Conservation (phyloP, 257 asterid species). For the Lavandula angustifolia region DNA sequence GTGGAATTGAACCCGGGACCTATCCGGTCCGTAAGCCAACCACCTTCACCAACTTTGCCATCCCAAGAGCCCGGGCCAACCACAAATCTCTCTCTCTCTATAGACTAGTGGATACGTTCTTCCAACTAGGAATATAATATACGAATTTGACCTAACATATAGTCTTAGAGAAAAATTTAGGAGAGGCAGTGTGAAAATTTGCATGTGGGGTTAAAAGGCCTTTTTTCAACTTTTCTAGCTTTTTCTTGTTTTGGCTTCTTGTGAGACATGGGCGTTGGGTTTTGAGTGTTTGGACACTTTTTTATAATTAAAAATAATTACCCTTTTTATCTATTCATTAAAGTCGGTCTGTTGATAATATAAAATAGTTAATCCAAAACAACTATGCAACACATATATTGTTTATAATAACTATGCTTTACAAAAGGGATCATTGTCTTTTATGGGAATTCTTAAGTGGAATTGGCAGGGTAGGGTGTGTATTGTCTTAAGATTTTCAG, state of each 20-base stretch:
- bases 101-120: no score
- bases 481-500: neutral
- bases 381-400: no score
- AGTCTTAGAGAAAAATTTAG: no score
- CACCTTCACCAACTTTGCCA: no score
- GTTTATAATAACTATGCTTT: neutral
- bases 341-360: neutral
- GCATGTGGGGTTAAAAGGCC: constrained; percentile 38
- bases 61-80: no score
- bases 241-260: neutral
- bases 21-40: no score
- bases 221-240: constrained; percentile 21
- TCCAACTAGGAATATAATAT: no score
- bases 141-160: no score
- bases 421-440: neutral
- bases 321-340: neutral
- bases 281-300: constrained; percentile 17
- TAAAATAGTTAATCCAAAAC: neutral
- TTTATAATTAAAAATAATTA: neutral
- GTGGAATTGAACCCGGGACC: no score
- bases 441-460: neutral
- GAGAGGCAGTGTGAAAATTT: neutral
- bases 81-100: neutral
- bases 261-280: constrained; percentile 12
- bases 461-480: neutral